Evolutionary conservation across 345 rosid species (phyloP).

Genomic region (Populus euphratica): DNA sequence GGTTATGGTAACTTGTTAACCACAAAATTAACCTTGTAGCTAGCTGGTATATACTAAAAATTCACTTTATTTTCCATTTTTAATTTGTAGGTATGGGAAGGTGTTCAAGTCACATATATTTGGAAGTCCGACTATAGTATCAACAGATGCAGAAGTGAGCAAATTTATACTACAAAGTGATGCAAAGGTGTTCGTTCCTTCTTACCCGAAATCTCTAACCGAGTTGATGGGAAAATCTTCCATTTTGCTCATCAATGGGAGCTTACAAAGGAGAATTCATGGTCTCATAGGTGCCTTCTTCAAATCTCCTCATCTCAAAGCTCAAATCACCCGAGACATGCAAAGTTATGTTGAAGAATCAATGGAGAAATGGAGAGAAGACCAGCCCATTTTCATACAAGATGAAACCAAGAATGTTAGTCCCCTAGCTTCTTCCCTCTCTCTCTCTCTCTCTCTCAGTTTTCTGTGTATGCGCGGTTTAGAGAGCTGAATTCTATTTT

Average conservation of each 20-base stretch:
- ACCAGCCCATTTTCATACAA: constrained; percentile 64
- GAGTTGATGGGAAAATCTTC: constrained; percentile 97
- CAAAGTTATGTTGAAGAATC: constrained; percentile 56
- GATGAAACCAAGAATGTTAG: constrained; percentile 81
- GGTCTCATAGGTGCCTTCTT: constrained; percentile 84
- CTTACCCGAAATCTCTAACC: constrained; percentile 84
- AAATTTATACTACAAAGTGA: constrained; percentile 80
- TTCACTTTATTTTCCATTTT: background rate
- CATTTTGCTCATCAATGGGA: constrained; percentile 77
- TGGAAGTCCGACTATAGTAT: constrained; percentile 76
- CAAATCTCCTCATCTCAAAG: constrained; percentile 76
- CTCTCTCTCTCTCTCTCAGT: background rate
- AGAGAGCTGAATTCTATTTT: background rate
- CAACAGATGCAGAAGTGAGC: constrained; percentile 92
- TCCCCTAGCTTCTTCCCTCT: background rate
- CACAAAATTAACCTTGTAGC: background rate
- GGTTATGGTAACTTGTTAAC: background rate
- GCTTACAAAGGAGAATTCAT: constrained; percentile 85
- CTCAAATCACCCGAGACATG: constrained; percentile 84
- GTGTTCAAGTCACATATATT: constrained; percentile 97
- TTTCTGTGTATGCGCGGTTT: background rate
- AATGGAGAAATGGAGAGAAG: constrained; percentile 69
- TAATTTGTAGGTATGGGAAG: constrained; percentile 61
- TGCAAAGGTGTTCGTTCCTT: constrained; percentile 74
- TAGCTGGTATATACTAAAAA: background rate